Evolutionary conservation across 805 yeast species (phyloP), one percentile per base, ranked within the genome.

Genomic region (Kuraishia ogatae): DNA sequence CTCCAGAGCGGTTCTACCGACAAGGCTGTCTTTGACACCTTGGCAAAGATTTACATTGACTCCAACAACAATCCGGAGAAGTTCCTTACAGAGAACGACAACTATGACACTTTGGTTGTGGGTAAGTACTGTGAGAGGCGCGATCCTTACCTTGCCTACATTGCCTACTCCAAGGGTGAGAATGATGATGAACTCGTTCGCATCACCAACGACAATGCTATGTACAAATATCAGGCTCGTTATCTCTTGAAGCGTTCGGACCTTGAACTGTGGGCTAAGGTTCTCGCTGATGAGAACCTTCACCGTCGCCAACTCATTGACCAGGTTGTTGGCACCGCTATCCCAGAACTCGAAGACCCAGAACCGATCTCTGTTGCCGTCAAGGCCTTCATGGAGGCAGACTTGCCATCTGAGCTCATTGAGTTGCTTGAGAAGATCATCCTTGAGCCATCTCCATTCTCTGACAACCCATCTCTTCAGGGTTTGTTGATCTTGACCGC

Each of bases 201-300:
- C 66, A 91, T 94, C 71, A 94, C 99, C 61, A 94, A 94, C 71
- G 98, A 94, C 66, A 94, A 94, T 71, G 82, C 94, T 63, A 94
- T 94, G 99, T 94, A 88, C 81, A 94, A 94, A 72, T 93, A 94
- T 73, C 99, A 94, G 78, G 98, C 98, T n/a, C 85, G 98, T 71
- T 94, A 94, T 69, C 78, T 94, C 64, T 80, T 94, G 62, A 77
- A 83, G 58, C 87, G 96, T 70, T 89, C 97, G n/a, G 97, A 94
- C 67, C 76, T 84, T 23, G 78, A 72, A 6, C 78, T 94, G 60
- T 94, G 98, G 97, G 73, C 81, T 55, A 77, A 77, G 61, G 99
- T 94, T 4, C 78, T 94, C 66, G 64, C 76, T 57, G 80, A 79
- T 50, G 94, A 87, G 51, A 91, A 89, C 70, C 76, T 82, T 58